Base-by-base conservation (phyloP, 2,329 filamentous ascomycete genomes). In the Diaporthe humulicola region DNA sequence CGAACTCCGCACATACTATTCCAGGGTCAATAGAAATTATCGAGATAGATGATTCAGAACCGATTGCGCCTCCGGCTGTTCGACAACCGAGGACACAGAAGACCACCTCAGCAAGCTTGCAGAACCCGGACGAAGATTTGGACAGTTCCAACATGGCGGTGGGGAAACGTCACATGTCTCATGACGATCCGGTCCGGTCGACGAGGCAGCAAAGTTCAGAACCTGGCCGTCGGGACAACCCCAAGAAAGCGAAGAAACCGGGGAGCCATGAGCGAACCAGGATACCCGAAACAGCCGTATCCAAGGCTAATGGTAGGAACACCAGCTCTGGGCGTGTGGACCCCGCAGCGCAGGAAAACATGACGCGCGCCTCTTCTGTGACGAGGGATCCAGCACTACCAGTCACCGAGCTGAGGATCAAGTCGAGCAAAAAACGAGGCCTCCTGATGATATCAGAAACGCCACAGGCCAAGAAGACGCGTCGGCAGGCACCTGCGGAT, bases 391-490 rank as follows among this genome's bases (percentile, higher is more conserved):
- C 54, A 19, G 19, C 28, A 25, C 78, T 84, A 73, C 83, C 81
- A 12, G 85, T 84, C 64, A 87, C 87, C 25, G 86, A 87, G 75
- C 80, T 90, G 48, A 85, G 85, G 10, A 87, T 90, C 70, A 86
- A 83, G 75, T 81, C 87, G 25, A 83, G 85, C 73, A 85, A 86
- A 74, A 87, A 85, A 74, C 84, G 87, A 70, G 88, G 88, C 2
- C 78, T 90, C 10, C 78, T 90, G 57, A 83, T 89, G 80, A 70
- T 88, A 6, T 82, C 85, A 1, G 85, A 87, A 70, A 83, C 79
- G 71, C 77, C 79, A 7, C 75, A 69, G n/a, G n/a, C 17, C 22
- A 54, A 52, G 52, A 77, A 73, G 42, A 7, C 74, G 2, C 77
- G 73, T 60, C 76, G 74, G n/a, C 42, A 50, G 33, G 22, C 52